Base-by-base conservation (phyloP, 2,329 filamentous ascomycete genomes). In the Thielaviopsis ethacetica region DNA sequence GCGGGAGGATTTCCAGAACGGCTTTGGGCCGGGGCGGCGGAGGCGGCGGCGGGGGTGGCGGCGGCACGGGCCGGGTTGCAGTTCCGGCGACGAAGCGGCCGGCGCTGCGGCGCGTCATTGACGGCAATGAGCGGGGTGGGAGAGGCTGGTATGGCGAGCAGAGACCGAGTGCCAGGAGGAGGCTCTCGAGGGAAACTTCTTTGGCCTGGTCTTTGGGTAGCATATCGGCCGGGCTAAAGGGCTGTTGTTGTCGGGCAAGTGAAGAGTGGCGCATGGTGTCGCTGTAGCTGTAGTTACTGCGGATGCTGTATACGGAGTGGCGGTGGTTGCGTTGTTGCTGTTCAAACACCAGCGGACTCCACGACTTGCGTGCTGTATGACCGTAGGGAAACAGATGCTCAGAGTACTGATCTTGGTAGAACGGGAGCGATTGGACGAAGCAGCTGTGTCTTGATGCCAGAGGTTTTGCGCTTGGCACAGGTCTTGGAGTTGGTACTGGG, bases 81-180 rank as follows among this genome's bases (percentile, higher is more conserved):
- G 50, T 24, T 7, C 47, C 56, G 24, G 56, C 56, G n/a, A 52
- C 47, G 24, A 52, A 57, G 5, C 57, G 57, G n/a, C 50, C 51
- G 30, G 57, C 57, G 17, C 57, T 59, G 7, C 52, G 30, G 26
- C 57, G 57, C 13, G 57, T 59, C 6, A 53, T 26, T 21, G 52
- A 57, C 10, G 44, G 50, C 22, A 38, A 30, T 19, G 26, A 24
- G 30, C 26, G 52, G 24, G 24, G 19, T 19, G 52, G 26, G 15
- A 53, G 24, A 19, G 30, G 26, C 10, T 34, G 56, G 22, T 22
- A 34, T 3, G 47, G 47, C n/a, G 41, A 26, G 21, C 26, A 52
- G 13, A 34, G n/a, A 9, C 30, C 30, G 19, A 57, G 47, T 13
- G 30, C n/a, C 15, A 27, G 56, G 26, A 57, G 26, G 5, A 57